Conservation (phyloP, 495 filamentous ascomycete species). For the Penicillium antarcticum region DNA sequence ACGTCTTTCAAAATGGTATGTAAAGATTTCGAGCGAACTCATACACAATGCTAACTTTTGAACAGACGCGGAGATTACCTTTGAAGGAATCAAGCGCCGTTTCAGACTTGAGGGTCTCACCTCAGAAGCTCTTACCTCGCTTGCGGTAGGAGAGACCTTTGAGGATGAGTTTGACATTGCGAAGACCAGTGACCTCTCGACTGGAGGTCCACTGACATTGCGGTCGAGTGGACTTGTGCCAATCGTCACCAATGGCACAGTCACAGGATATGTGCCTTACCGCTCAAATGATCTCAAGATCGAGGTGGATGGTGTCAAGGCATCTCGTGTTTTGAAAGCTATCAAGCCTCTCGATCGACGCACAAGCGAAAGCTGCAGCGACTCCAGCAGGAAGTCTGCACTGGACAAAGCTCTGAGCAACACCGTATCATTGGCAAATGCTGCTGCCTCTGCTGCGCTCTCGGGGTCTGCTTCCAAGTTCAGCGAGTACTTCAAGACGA, state of each 20-base stretch:
- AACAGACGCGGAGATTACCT: constrained; percentile 47
- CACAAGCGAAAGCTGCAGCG: constrained; percentile 48
- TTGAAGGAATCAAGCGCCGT: constrained; percentile 55
- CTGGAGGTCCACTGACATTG: constrained; percentile 44
- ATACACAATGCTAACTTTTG: not conserved
- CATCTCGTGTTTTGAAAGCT: constrained; percentile 44
- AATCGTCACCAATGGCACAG: constrained; percentile 31
- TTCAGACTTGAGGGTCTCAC: constrained; percentile 43
- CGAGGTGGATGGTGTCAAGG: constrained; percentile 47
- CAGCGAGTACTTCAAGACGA: constrained; percentile 61
- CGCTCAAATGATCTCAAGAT: constrained; percentile 24
- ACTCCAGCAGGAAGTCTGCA: constrained; percentile 35
- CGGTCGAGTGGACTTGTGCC: constrained; percentile 52
- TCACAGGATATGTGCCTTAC: constrained; percentile 22
- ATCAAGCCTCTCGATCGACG: constrained; percentile 46
- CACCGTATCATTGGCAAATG: constrained; percentile 47
- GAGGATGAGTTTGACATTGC: constrained; percentile 58
- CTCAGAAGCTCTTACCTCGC: constrained; percentile 51
- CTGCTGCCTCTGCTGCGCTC: constrained; percentile 51
- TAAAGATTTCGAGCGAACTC: not conserved
- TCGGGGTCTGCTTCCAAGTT: constrained; percentile 50
- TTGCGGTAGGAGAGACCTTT: constrained; percentile 53
- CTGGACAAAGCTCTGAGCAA: constrained; percentile 47
- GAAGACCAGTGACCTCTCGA: constrained; percentile 50
- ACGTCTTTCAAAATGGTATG: constrained; percentile 50